These are phyloP conservation scores for Drosera spatulata DNA, from an alignment of 179 eudicot species.

Conservation along the genomic window DNA sequence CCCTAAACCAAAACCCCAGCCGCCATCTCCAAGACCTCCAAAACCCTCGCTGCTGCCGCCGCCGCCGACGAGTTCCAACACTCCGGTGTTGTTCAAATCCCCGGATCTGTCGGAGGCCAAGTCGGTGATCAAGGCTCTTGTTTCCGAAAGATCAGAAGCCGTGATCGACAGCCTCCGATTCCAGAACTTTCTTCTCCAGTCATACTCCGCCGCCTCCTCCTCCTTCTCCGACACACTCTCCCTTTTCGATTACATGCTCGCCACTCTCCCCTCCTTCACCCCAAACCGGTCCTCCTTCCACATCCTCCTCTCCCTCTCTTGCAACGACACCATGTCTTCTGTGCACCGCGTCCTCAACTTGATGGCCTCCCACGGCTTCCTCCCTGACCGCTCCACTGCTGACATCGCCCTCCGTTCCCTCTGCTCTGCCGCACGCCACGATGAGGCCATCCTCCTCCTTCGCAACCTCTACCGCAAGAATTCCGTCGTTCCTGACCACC, in stretches of 20 bases:
- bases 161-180: constrained; percentile 22
- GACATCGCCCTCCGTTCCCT: constrained; percentile 59
- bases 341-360: constrained; percentile 28
- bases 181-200: constrained; percentile 47
- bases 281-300: constrained; percentile 58
- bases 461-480: constrained; percentile 38
- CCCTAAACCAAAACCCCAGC: constrained; percentile 9
- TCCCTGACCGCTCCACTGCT: constrained; percentile 43
- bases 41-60: constrained; percentile 9
- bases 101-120: constrained; percentile 63
- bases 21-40: constrained; percentile 8
- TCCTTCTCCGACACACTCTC: constrained; percentile 36
- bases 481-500: constrained; percentile 35
- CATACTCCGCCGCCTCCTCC: constrained; percentile 37
- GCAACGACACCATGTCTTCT: constrained; percentile 16
- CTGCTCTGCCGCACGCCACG: constrained; percentile 27
- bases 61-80: neutral
- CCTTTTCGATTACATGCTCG: constrained; percentile 46
- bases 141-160: constrained; percentile 11
- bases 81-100: constrained; percentile 28
- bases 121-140: constrained; percentile 40
- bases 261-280: constrained; percentile 38
- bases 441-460: constrained; percentile 48
- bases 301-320: constrained; percentile 35
- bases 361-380: constrained; percentile 38